Conservation (phyloP, 768 basidiomycete genomes). For the Tulasnella sp. region DNA sequence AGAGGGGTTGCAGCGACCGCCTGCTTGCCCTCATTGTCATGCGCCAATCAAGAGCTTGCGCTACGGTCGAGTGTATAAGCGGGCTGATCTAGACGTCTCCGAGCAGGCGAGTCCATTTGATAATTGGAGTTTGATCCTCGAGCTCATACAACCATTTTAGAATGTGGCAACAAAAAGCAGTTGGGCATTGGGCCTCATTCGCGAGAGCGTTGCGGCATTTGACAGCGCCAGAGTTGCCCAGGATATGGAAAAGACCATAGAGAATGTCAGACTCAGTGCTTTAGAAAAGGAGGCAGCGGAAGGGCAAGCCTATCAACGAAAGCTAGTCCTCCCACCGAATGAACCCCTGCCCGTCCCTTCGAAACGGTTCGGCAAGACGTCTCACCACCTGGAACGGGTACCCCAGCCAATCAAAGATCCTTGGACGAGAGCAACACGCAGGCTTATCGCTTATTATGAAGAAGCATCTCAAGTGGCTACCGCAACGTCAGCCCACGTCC, state of each 20-base stretch:
- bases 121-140: background rate
- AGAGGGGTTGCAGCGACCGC: conserved; percentile 43
- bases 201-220: background rate
- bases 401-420: conserved; percentile 25
- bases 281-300: background rate
- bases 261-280: background rate
- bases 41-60: conserved; percentile 52
- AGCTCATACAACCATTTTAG: conserved; percentile 25
- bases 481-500: conserved; percentile 52
- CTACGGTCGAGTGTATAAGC: conserved; percentile 60
- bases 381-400: conserved; percentile 31
- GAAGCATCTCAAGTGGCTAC: conserved; percentile 42
- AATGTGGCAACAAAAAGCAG: conserved; percentile 57
- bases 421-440: conserved; percentile 43
- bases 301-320: background rate
- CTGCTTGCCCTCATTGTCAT: conserved; percentile 62
- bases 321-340: background rate
- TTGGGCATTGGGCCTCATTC: conserved; percentile 16
- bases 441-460: conserved; percentile 42
- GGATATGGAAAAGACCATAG: background rate
- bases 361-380: background rate
- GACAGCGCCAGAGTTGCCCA: background rate
- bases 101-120: conserved; percentile 38
- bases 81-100: conserved; percentile 59
- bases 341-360: background rate